These are phyloP conservation scores for Coniochaeta prunicola DNA, from an alignment of 2,329 filamentous ascomycete species.

Conservation along the genomic window DNA sequence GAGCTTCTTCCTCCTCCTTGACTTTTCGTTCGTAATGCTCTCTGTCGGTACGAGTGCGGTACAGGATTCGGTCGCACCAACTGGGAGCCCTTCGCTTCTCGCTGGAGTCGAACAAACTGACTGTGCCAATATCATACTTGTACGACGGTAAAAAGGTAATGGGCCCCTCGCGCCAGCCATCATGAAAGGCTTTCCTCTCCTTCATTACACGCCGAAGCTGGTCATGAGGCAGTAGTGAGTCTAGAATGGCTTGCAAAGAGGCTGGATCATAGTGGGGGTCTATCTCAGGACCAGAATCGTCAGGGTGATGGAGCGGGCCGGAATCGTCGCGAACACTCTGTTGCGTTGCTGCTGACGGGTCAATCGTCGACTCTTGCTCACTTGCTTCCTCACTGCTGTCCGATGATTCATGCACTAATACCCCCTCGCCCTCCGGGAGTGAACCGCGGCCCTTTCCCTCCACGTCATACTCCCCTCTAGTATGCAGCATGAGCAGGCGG, in stretches of 20 bases:
- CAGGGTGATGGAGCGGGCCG: slow-evolving; percentile 47
- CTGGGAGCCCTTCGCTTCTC: slow-evolving; percentile 90
- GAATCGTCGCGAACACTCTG: slow-evolving; percentile 29
- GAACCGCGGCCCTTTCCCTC: slow-evolving; percentile 30
- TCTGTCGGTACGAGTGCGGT: slow-evolving; percentile 66
- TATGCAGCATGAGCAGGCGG: slow-evolving; percentile 74
- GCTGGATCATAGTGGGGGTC: slow-evolving; percentile 71
- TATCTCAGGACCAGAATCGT: slow-evolving; percentile 55
- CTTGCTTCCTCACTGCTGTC: slow-evolving; percentile 40
- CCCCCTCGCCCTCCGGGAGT: slow-evolving; percentile 37
- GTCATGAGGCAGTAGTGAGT: slow-evolving; percentile 83
- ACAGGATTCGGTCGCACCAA: slow-evolving; percentile 95
- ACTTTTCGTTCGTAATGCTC: slow-evolving; percentile 56
- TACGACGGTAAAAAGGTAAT: slow-evolving; percentile 91
- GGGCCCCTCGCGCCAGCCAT: slow-evolving; percentile 84
- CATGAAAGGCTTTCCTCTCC: slow-evolving; percentile 72
- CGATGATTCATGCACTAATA: slow-evolving; percentile 36
- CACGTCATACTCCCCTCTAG: slow-evolving; percentile 66
- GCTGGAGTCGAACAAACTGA: slow-evolving; percentile 87
- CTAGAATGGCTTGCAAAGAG: slow-evolving; percentile 80
- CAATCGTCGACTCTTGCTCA: slow-evolving; percentile 22
- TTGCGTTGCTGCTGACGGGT: slow-evolving; percentile 14
- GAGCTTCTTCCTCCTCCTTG: slow-evolving; percentile 58
- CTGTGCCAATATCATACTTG: slow-evolving; percentile 94
- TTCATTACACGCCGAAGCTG: slow-evolving; percentile 72